Base-by-base conservation (phyloP, 441 rosid species). In the Populus tomentosa region DNA sequence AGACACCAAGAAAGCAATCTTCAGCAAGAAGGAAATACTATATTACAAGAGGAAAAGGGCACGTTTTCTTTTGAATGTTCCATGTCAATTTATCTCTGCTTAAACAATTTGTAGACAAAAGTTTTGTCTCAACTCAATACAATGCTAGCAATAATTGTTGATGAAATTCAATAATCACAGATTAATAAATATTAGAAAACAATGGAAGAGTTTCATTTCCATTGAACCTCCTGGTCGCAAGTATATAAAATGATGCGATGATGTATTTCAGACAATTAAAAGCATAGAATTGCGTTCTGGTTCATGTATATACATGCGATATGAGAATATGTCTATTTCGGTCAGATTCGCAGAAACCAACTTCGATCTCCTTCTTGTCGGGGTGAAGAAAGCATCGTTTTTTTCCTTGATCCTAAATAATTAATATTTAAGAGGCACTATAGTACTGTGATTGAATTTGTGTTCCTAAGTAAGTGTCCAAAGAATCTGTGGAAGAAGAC, bases 291-390 rank as follows among this genome's bases (percentile, higher is more conserved):
- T 5, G 59, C 23, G 1, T 61, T 18, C 11, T 46, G 77, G 80
- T 78, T 82, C 78, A 72, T 72, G 81, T 20, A 72, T 56, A 38
- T 69, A 53, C 11, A 4, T 46, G 56, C 36, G 20, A 7, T 42
- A 28, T 7, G 23, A 68, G 66, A 78, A 75, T 72, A 75, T 59
- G 67, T 72, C 64, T 28, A 28, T n/a, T 21, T 13, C 20, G 16
- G 13, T 4, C 20, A 46, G 56, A 14, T 46, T 46, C 56, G 56
- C 56, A 46, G 56, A 46, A 14, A 46, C 56, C 18, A 4, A 4
- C 20, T 46, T 46, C 56, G 56, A 46, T 46, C 16, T 46, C 67
- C 75, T 10, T 40, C 5, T 10, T 72, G 67, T 72, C 67, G 50
- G 67, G 42, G 30, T 5, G 62, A 2, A 30, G 36, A 59, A 5